phyloP scores from a whole-genome alignment of 805 yeast species.

The Lachancea kluyveri region DNA sequence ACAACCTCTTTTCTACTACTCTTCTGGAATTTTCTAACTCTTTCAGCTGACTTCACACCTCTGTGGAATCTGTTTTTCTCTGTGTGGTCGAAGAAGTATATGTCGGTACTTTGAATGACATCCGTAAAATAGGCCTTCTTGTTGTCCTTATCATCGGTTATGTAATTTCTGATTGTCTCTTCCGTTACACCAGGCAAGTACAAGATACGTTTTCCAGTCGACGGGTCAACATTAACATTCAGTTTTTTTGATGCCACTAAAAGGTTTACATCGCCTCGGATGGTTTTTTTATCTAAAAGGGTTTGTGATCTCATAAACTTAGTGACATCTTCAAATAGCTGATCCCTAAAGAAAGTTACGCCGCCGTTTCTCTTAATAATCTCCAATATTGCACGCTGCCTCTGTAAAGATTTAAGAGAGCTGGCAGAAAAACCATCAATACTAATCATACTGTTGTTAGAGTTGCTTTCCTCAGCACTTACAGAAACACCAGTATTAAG shows the following conservation, averaged over 20 bases:
- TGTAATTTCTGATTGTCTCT: slow-evolving; percentile 15
- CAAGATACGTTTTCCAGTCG: slow-evolving; percentile 17
- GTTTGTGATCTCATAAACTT: slow-evolving; percentile 35
- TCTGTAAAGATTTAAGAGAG: slow-evolving; percentile 39
- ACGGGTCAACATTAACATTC: slow-evolving; percentile 14
- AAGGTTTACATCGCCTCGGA: slow-evolving; percentile 37
- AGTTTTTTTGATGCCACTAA: slow-evolving; percentile 22
- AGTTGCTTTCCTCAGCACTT: slow-evolving; percentile 2
- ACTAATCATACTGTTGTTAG: slow-evolving; percentile 8
- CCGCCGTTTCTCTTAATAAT: slow-evolving; percentile 41
- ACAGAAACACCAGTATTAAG: no score
- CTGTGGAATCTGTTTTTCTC: slow-evolving; percentile 26
- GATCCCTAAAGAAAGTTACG: slow-evolving; percentile 37
- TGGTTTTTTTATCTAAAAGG: slow-evolving; percentile 48
- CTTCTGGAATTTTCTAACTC: slow-evolving; percentile 26
- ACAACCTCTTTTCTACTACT: slow-evolving; percentile 3
- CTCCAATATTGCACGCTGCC: slow-evolving; percentile 39
- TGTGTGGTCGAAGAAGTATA: slow-evolving; percentile 29
- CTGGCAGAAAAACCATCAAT: slow-evolving; percentile 33
- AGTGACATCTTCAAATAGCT: slow-evolving; percentile 37
- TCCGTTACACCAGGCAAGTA: slow-evolving; percentile 19
- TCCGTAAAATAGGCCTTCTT: slow-evolving; percentile 20
- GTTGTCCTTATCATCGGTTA: slow-evolving; percentile 24
- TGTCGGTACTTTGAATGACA: slow-evolving; percentile 26
- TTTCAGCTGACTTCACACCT: slow-evolving; percentile 26